Conservation (phyloP, 164 flowering plant species). For the Echeveria elegans region DNA sequence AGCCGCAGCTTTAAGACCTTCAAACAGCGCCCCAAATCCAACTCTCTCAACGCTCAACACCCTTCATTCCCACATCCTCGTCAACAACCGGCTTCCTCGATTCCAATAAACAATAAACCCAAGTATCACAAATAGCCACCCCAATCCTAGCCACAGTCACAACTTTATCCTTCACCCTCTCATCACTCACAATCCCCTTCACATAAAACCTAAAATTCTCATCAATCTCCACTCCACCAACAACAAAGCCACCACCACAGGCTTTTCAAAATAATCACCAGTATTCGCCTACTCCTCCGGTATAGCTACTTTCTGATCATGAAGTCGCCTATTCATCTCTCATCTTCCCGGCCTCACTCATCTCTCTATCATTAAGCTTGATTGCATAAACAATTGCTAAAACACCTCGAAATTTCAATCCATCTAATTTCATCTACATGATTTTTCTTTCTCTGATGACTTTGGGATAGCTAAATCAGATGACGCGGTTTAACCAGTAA, state of each 20-base stretch:
- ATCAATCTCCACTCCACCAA: neutral
- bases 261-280: slow-evolving; percentile 41
- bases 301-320: slow-evolving; percentile 36
- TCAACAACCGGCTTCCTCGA: slow-evolving; percentile 38
- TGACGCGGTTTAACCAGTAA: slow-evolving; percentile 8
- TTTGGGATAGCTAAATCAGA: neutral
- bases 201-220: slow-evolving; percentile 37
- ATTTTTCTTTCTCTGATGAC: neutral
- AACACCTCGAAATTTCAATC: neutral
- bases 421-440: neutral
- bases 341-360: slow-evolving; percentile 22
- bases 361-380: slow-evolving; percentile 21
- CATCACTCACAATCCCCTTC: slow-evolving; percentile 61
- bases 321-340: slow-evolving; percentile 39
- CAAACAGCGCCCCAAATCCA: slow-evolving; percentile 51
- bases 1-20: slow-evolving; percentile 53
- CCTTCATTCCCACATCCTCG: slow-evolving; percentile 6
- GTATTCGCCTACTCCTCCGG: slow-evolving; percentile 41
- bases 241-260: slow-evolving; percentile 27
- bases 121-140: slow-evolving; percentile 54
- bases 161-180: slow-evolving; percentile 16
- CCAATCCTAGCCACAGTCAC: slow-evolving; percentile 33
- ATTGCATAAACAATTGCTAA: neutral
- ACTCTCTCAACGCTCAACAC: slow-evolving; percentile 18
- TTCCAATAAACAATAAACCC: slow-evolving; percentile 37